Percentiles rank a stretch among this genome's conserved stretches.
phyloP scores from a whole-genome alignment of 306 rosid species.

The Casuarina cunninghamiana region DNA sequence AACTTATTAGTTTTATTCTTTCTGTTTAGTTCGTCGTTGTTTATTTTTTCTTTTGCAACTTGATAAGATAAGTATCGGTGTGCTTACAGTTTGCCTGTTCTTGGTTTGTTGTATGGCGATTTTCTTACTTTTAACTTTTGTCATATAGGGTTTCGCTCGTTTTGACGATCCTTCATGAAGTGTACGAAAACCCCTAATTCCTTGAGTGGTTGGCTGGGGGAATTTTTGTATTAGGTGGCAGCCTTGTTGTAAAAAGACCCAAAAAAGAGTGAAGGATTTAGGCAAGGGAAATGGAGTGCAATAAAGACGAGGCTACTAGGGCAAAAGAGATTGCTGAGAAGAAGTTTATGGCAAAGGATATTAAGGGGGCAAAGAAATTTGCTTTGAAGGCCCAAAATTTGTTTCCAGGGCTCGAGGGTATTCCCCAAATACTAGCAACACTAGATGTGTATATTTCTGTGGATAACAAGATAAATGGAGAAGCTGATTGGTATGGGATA shows the following conservation, averaged over 20 bases:
- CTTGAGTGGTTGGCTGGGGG: neutral
- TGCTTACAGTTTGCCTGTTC: neutral
- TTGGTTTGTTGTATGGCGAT: neutral
- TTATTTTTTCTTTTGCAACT: neutral
- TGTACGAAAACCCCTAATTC: neutral
- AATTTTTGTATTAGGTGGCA: neutral
- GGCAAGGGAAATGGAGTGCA: conserved; percentile 74
- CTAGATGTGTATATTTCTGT: conserved; percentile 77
- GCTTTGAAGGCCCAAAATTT: conserved; percentile 79
- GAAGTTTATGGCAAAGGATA: conserved; percentile 70
- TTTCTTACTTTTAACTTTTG: neutral
- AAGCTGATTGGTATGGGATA: conserved; percentile 85
- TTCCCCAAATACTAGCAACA: conserved; percentile 76
- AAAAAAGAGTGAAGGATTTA: conserved; percentile 20
- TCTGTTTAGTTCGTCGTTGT: neutral
- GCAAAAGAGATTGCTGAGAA: conserved; percentile 84
- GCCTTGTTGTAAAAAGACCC: conserved; percentile 12
- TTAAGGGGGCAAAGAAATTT: conserved; percentile 72
- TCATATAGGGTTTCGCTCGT: neutral
- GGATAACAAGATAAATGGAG: conserved; percentile 66
- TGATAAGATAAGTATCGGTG: neutral
- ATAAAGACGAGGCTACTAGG: conserved; percentile 84
- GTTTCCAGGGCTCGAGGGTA: conserved; percentile 79
- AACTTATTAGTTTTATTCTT: neutral
- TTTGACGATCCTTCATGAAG: neutral